These are phyloP conservation scores for Aspergillus flavus DNA, from an alignment of 2,329 filamentous ascomycete genomes.

Conservation along the genomic window DNA sequence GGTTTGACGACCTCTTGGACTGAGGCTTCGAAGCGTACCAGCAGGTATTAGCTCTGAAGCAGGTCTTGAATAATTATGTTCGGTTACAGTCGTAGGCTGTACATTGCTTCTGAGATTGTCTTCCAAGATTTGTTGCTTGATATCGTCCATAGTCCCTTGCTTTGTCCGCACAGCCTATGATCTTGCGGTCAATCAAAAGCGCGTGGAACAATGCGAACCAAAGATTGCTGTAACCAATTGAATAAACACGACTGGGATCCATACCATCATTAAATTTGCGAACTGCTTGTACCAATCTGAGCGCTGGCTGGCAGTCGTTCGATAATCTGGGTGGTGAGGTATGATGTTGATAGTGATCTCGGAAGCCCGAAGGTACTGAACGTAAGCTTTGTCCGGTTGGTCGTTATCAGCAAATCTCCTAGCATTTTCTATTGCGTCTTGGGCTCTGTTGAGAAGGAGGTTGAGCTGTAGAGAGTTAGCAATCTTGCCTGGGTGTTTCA, in stretches of 20 bases:
- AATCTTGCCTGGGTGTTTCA: background rate
- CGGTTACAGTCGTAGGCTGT: conserved; percentile 25
- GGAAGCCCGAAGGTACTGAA: conserved; percentile 81
- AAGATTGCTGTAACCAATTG: background rate
- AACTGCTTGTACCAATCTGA: conserved; percentile 54
- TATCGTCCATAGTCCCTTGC: conserved; percentile 44
- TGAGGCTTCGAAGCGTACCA: conserved; percentile 14
- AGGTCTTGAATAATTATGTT: conserved; percentile 13
- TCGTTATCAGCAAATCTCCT: conserved; percentile 34
- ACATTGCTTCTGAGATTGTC: conserved; percentile 37
- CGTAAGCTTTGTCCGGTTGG: conserved; percentile 71
- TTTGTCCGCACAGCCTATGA: conserved; percentile 42
- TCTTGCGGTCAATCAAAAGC: conserved; percentile 13
- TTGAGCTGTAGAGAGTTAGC: conserved; percentile 35
- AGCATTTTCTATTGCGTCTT: conserved; percentile 39
- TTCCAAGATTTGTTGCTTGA: conserved; percentile 45
- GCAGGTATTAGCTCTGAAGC: conserved; percentile 15
- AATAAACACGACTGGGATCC: background rate
- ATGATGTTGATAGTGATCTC: conserved; percentile 77
- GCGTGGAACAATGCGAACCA: background rate
- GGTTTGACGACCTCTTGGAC: conserved; percentile 28
- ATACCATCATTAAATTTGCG: conserved; percentile 51
- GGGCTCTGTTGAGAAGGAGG: conserved; percentile 37
- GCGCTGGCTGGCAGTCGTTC: conserved; percentile 61
- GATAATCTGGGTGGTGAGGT: conserved; percentile 74